phyloP scores from a whole-genome alignment of 352 stramenopile species.

The Phytophthora parvispora region DNA sequence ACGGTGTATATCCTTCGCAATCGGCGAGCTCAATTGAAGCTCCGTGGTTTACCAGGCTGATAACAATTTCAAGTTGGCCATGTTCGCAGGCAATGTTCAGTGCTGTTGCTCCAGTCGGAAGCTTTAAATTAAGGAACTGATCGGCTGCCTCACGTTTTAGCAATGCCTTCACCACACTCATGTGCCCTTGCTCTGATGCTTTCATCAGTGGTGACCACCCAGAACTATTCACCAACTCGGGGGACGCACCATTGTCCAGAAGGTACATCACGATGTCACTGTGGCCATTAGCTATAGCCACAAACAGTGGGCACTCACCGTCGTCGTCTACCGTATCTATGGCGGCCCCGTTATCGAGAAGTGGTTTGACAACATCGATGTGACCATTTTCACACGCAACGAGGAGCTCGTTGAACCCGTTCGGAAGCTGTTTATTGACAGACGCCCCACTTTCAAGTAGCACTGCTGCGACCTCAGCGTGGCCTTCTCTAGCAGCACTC shows the following conservation, averaged over 20 bases:
- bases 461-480: not conserved
- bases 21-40: constrained; percentile 3
- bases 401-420: not conserved
- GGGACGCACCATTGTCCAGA: not conserved
- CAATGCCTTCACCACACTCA: not conserved
- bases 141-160: not conserved
- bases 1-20: constrained; percentile 9
- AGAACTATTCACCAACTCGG: not conserved
- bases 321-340: not conserved
- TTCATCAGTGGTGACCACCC: constrained; percentile 4
- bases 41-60: not conserved
- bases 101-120: constrained; percentile 3
- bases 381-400: not conserved
- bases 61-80: not conserved
- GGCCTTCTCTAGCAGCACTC: not conserved
- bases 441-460: not conserved
- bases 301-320: not conserved
- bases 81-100: constrained; percentile 18
- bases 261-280: not conserved
- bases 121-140: not conserved
- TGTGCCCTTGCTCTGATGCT: not conserved
- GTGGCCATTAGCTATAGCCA: not conserved
- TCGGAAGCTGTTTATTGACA: not conserved
- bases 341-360: not conserved
- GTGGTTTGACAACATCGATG: not conserved